Conservation (phyloP, 257 asterid species). For the Ballota nigra region DNA sequence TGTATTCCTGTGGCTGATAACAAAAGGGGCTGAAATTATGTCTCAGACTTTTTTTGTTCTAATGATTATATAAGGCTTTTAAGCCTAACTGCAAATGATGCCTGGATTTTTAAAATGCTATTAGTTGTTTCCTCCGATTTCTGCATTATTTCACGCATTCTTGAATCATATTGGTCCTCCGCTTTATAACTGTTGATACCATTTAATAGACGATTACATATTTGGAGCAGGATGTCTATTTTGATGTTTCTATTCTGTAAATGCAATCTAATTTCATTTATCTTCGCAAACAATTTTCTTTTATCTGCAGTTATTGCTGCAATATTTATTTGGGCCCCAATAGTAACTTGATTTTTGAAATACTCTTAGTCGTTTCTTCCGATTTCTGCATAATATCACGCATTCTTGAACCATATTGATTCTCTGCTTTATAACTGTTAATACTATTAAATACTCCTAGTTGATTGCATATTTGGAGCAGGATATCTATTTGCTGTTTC, state of each 20-base stretch:
- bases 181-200: constrained; percentile 6
- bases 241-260: constrained; percentile 8
- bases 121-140: background rate
- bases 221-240: constrained; percentile 7
- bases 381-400: constrained; percentile 1
- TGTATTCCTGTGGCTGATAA: background rate
- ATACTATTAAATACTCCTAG: background rate
- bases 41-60: background rate
- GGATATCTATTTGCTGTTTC: constrained; percentile 11
- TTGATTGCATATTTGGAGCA: constrained; percentile 5
- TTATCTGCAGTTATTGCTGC: constrained; percentile 31
- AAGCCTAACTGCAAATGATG: background rate
- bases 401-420: background rate
- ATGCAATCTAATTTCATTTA: background rate
- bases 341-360: constrained; percentile 10
- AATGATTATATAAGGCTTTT: background rate
- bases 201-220: background rate
- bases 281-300: constrained; percentile 17
- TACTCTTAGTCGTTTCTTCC: background rate
- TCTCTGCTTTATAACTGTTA: constrained; percentile 13
- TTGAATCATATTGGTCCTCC: constrained; percentile 1
- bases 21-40: background rate
- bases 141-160: constrained; percentile 7
- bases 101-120: background rate
- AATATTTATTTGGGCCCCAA: constrained; percentile 27